Evolutionary conservation across 148 eudicot genomes (phyloP).

Genomic region (Camellia granthamiana): DNA sequence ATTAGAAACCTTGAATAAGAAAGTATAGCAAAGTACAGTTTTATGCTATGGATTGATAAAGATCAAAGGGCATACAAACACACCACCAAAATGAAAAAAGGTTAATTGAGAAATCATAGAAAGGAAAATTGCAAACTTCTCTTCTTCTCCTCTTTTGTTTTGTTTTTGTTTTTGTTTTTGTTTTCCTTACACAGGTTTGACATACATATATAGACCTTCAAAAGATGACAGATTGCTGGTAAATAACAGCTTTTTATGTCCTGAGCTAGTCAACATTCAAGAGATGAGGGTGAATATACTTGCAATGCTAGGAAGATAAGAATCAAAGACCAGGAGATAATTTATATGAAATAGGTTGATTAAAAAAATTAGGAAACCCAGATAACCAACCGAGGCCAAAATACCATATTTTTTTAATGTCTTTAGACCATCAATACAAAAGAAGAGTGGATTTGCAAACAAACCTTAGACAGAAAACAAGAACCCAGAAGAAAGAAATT

Average conservation of each 20-base stretch:
- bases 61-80: too few species aligned
- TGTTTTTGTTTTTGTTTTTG: too few species aligned
- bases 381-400: background rate
- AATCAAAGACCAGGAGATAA: background rate
- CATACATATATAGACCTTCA: too few species aligned
- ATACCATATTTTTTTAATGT: background rate
- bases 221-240: background rate
- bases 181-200: too few species aligned
- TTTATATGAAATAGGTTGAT: background rate
- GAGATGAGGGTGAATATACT: too few species aligned
- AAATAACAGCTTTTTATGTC: background rate
- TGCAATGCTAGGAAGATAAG: background rate
- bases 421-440: too few species aligned
- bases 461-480: constrained; percentile 11
- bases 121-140: background rate
- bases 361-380: background rate
- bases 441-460: background rate
- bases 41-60: too few species aligned
- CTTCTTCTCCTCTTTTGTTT: too few species aligned
- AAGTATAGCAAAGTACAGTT: too few species aligned
- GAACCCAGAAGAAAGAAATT: background rate
- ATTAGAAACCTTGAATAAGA: too few species aligned
- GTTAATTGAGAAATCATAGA: too few species aligned
- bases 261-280: background rate
- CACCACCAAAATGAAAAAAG: too few species aligned